Evolutionary conservation across 1,284 basidiomycete genomes (phyloP).

Genomic region (Cryptococcus amylolentus): DNA sequence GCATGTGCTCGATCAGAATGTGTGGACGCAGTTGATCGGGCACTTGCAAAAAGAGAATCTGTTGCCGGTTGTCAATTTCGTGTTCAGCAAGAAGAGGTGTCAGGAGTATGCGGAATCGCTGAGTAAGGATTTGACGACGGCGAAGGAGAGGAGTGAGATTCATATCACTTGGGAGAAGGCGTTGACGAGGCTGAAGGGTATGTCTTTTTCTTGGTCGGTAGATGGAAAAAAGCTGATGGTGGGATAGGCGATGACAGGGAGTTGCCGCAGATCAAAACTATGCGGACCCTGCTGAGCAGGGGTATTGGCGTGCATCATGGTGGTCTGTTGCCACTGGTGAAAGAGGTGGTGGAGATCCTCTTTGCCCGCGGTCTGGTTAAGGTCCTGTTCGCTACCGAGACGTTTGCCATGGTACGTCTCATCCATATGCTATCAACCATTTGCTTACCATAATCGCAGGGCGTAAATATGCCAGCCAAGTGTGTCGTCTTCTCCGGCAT

Average conservation of each 20-base stretch:
- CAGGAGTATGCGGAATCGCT: constrained; percentile 93
- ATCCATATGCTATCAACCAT: not conserved
- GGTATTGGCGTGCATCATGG: constrained; percentile 99
- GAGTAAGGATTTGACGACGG: constrained; percentile 81
- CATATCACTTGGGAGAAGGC: constrained; percentile 93
- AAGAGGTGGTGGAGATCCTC: constrained; percentile 93
- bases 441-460: constrained; percentile 55
- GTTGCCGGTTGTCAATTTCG: constrained; percentile 93
- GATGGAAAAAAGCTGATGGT: not conserved
- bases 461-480: constrained; percentile 99
- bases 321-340: constrained; percentile 92
- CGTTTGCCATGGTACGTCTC: constrained; percentile 87
- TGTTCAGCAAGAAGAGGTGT: constrained; percentile 93
- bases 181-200: constrained; percentile 83
- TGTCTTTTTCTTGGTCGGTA: constrained; percentile 14
- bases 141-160: constrained; percentile 90
- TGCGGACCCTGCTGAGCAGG: constrained; percentile 83
- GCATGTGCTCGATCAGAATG: constrained; percentile 77
- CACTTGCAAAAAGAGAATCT: constrained; percentile 80
- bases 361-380: constrained; percentile 96
- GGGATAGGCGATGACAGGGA: constrained; percentile 76
- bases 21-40: constrained; percentile 90
- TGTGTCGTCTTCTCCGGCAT: constrained; percentile 95
- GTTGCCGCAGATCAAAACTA: constrained; percentile 90
- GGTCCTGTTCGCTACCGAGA: constrained; percentile 96